phyloP scores from a whole-genome alignment of 1,139 yeast species.

The Taiozyma sp. region DNA sequence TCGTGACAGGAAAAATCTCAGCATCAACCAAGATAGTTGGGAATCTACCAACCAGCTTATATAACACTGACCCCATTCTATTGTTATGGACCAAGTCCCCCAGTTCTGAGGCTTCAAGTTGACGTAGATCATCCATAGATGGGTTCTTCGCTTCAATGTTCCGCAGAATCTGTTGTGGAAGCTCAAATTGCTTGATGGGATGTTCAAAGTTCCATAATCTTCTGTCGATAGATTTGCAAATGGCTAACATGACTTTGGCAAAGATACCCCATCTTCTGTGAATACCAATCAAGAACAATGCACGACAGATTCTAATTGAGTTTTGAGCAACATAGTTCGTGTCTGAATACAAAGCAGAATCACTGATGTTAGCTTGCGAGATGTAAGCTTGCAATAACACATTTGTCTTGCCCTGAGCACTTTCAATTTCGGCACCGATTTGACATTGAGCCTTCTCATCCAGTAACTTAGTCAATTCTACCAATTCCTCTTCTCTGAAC shows the following conservation, averaged over 20 bases:
- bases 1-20: conserved; percentile 88
- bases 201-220: conserved; percentile 89
- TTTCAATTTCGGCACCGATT: conserved; percentile 70
- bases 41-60: conserved; percentile 60
- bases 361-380: conserved; percentile 67
- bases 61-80: conserved; percentile 63
- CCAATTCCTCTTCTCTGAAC: conserved; percentile 81
- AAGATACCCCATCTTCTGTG: conserved; percentile 88
- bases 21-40: conserved; percentile 73
- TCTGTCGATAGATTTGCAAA: conserved; percentile 84
- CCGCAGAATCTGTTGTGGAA: conserved; percentile 62
- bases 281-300: conserved; percentile 79
- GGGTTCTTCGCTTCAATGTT: conserved; percentile 64
- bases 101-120: conserved; percentile 69
- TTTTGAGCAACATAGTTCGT: conserved; percentile 94
- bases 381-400: conserved; percentile 84
- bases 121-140: conserved; percentile 66
- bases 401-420: conserved; percentile 85
- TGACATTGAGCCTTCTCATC: conserved; percentile 74
- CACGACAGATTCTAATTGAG: conserved; percentile 88
- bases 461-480: conserved; percentile 61
- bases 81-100: conserved; percentile 87
- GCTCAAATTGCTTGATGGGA: conserved; percentile 82
- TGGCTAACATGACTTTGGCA: conserved; percentile 65
- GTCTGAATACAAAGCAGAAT: conserved; percentile 82